These are phyloP conservation scores for Telfairia occidentalis DNA, from an alignment of 331 rosid genomes.

Conservation along the genomic window DNA sequence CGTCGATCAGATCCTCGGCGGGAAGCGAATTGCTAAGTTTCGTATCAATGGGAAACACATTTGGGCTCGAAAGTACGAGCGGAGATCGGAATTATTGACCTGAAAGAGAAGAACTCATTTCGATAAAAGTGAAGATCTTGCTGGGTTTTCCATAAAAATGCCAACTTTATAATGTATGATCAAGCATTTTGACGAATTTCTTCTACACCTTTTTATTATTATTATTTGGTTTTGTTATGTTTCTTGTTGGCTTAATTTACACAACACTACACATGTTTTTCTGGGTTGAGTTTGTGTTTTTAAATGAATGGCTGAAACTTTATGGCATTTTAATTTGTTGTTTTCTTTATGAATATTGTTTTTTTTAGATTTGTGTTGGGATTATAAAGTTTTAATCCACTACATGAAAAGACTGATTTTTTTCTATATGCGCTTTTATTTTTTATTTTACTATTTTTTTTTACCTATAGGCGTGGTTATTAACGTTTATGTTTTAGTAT, in stretches of 20 bases:
- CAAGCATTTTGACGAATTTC: neutral
- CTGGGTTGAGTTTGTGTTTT: neutral
- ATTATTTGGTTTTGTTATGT: no score
- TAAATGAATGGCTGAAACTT: no score
- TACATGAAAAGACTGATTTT: no score
- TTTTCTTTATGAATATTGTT: no score
- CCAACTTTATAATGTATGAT: neutral
- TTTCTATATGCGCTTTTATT: no score
- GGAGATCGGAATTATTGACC: constrained; percentile 19
- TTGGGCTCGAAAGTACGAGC: constrained; percentile 61
- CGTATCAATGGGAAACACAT: constrained; percentile 44
- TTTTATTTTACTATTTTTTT: no score
- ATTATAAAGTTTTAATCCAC: no score
- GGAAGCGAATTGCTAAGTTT: constrained; percentile 31
- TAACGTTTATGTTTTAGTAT: no score
- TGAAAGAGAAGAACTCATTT: neutral
- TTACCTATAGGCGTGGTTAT: no score
- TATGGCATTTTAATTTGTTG: no score
- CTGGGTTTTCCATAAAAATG: neutral
- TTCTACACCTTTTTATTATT: neutral
- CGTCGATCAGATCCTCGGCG: constrained; percentile 34
- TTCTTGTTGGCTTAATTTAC: neutral
- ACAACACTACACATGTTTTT: neutral
- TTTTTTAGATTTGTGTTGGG: no score
- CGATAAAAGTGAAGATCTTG: neutral